Evolutionary conservation across 129 eudicot species (phyloP), one percentile per base, ranked within the genome.

Genomic region (Flaveria sonorensis): DNA sequence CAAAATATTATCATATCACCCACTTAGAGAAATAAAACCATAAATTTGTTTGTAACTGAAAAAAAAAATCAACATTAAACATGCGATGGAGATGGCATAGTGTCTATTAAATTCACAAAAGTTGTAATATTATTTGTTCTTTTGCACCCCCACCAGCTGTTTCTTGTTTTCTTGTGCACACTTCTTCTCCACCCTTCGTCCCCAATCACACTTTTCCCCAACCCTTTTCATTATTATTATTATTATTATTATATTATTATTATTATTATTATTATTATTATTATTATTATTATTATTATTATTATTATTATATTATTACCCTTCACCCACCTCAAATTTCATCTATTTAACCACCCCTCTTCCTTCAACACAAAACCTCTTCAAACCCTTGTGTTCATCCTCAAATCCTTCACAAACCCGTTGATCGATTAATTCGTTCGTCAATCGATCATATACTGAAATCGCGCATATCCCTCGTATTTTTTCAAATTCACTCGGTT

Each of bases 171-270:
- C 36, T 74, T 66, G 10, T 63, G 19, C 9, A 14, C 7, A 74
- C 10, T 73, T 53, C 48, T 59, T 73, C 70, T 80, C 79, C 83
- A 66, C 83, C 83, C 83, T 80, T 53, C 83, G 62, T 80, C 79
- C 53, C 42, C 75, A 73, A 80, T 73, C 83, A 72, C 83, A 72
- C 77, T 53, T 80, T 81, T 67, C 45, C 75, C 46, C 46, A 30
- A 63, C 46, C 21, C 32, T 63, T 63, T 63, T 14, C 11, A 4
- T 60, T 60, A 10, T 28, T 28, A 28, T 28, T 28, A 28, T 28
- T 24, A 28, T 28, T 28, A 2, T 28, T 28, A 28, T 3, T 28
- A 3, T 28, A 28, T 3, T 28, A 3, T 28, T 28, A 28, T 28
- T 3, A 28, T 3, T 28, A 28, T 28, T 28, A 28, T 4, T 5